Base-by-base conservation (phyloP, 108 stramenopile genomes). In the Cyclotella kingstonii region DNA sequence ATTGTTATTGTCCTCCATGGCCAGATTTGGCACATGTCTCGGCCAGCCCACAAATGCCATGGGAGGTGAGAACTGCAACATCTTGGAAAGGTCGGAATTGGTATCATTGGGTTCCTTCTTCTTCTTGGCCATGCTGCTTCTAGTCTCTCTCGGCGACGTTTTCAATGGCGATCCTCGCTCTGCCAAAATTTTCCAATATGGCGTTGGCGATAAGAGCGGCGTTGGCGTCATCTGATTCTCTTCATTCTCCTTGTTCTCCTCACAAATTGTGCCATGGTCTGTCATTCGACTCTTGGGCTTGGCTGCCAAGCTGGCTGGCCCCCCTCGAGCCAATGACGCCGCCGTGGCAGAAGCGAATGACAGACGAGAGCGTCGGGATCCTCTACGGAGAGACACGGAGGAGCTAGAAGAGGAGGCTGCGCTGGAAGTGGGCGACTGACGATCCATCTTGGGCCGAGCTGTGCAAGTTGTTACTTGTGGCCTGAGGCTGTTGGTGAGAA, bases 121-220 rank as follows among this genome's bases (percentile, higher is more conserved):
- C 8, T 22, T 19, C 54, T 58, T 58, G 34, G 80, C 81, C 41
- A 39, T 57, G 33, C 79, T 73, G 29, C 78, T 79, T 40, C 85
- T 68, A 15, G 82, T 86, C 30, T 50, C 7, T 31, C 69, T 64
- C 2, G 85, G 83, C 3, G 84, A 82, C 21, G 48, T 45, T 12
- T 54, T 57, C 1, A 28, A 21, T 11, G 2, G 12, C n/a, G 66
- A 29, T 19, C 64, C 79, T 28, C 83, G 75, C 35, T 70, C 79
- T 22, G 69, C 70, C 44, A 71, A 68, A 17, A 83, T 73, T 70
- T 81, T 81, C 74, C 78, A 82, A 54, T 86, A 86, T n/a, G 85
- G 85, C 18, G 82, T 86, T 31, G 85, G 85, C 11, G 70, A 71
- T 26, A 57, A 36, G 11, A 68, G 1, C 18, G 18, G 33, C 2